These are phyloP conservation scores for Penicillium griseofulvum DNA, from an alignment of 2,329 filamentous ascomycete species.

Conservation along the genomic window DNA sequence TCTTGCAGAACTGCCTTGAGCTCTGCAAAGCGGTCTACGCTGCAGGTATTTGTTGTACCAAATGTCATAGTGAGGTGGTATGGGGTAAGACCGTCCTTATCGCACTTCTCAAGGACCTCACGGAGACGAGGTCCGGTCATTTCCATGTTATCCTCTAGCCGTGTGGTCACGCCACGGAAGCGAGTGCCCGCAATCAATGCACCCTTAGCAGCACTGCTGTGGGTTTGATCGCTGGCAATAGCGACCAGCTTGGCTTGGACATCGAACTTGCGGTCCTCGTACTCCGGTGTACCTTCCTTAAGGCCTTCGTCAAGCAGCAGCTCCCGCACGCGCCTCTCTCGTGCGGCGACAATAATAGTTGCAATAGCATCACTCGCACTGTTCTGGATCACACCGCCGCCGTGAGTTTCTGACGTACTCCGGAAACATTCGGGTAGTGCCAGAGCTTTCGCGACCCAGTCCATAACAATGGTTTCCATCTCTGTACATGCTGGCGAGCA, in stretches of 20 bases:
- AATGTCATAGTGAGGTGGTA: conserved; percentile 84
- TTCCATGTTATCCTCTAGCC: conserved; percentile 62
- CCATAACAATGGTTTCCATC: conserved; percentile 86
- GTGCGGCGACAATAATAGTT: conserved; percentile 80
- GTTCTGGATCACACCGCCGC: conserved; percentile 92
- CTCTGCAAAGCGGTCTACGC: conserved; percentile 74
- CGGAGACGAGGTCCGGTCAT: conserved; percentile 66
- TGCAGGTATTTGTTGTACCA: conserved; percentile 85
- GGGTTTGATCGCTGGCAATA: conserved; percentile 73
- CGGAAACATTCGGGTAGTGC: conserved; percentile 70
- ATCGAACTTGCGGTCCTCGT: conserved; percentile 67
- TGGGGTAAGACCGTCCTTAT: conserved; percentile 69
- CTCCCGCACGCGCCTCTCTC: conserved; percentile 71
- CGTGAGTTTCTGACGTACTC: conserved; percentile 62
- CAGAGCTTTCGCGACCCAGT: conserved; percentile 81
- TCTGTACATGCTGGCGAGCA: conserved; percentile 90
- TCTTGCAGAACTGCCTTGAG: conserved; percentile 57
- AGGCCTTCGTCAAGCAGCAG: conserved; percentile 53
- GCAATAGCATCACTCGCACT: conserved; percentile 84
- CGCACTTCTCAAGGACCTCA: conserved; percentile 62
- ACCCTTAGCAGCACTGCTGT: conserved; percentile 83
- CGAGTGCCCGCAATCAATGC: conserved; percentile 83
- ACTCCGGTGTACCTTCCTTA: conserved; percentile 51
- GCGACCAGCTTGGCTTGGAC: conserved; percentile 73
- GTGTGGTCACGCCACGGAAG: conserved; percentile 66